phyloP scores from a whole-genome alignment of 2,329 filamentous ascomycete genomes.

The Clonostachys sp. region DNA sequence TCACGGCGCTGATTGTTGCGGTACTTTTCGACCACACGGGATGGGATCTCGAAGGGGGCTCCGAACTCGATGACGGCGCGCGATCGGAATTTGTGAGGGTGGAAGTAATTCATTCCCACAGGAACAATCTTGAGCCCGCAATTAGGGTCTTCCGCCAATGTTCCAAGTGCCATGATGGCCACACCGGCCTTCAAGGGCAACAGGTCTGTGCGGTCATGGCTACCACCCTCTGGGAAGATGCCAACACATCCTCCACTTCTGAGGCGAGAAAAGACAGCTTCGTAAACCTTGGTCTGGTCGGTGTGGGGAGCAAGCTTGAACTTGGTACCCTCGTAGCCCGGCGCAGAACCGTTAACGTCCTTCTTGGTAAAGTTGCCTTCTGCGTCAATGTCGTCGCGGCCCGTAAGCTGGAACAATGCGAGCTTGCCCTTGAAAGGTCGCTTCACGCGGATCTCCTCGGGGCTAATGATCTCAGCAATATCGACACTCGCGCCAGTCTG shows the following conservation, averaged over 20 bases:
- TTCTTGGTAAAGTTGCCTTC: constrained; percentile 59
- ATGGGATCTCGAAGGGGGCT: constrained; percentile 77
- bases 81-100: constrained; percentile 96
- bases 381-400: constrained; percentile 66
- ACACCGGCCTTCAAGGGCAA: constrained; percentile 93
- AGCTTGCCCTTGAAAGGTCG: constrained; percentile 77
- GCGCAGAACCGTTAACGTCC: constrained; percentile 45
- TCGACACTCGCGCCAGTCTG: constrained; percentile 73
- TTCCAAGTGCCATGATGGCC: constrained; percentile 94
- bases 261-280: constrained; percentile 84
- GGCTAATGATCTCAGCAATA: constrained; percentile 74
- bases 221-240: constrained; percentile 95
- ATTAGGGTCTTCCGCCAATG: constrained; percentile 77
- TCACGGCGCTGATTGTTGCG: constrained; percentile 78
- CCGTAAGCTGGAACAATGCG: constrained; percentile 76
- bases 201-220: constrained; percentile 88
- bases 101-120: constrained; percentile 99
- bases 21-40: constrained; percentile 81
- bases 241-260: constrained; percentile 83
- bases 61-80: constrained; percentile 95
- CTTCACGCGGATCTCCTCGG: constrained; percentile 81
- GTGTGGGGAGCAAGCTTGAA: constrained; percentile 91
- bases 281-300: constrained; percentile 89
- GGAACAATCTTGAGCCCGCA: constrained; percentile 93
- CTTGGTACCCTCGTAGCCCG: constrained; percentile 70